phyloP scores from a whole-genome alignment of 495 filamentous ascomycete species.

The Tuber indicum region DNA sequence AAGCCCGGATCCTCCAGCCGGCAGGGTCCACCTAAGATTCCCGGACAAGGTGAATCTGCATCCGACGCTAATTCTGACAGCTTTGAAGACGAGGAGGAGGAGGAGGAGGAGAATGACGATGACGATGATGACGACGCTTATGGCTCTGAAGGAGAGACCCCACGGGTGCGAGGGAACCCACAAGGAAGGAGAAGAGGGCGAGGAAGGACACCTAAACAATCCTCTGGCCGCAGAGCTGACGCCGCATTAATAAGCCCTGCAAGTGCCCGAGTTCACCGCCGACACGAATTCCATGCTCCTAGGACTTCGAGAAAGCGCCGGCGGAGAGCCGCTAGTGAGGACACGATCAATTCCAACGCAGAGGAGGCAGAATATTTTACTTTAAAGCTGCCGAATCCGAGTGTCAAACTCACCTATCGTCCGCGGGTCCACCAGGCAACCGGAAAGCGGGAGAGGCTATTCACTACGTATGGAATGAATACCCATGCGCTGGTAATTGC shows the following conservation, averaged over 20 bases:
- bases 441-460: slow-evolving; percentile 37
- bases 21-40: not conserved
- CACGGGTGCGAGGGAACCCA: not conserved
- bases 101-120: slow-evolving; percentile 4
- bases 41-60: not conserved
- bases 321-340: slow-evolving; percentile 9
- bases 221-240: not conserved
- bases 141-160: not conserved
- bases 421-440: slow-evolving; percentile 38
- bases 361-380: slow-evolving; percentile 7
- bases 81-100: slow-evolving; percentile 7
- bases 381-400: slow-evolving; percentile 28
- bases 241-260: slow-evolving; percentile 3
- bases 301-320: not conserved
- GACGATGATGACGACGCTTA: slow-evolving; percentile 1
- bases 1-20: slow-evolving; percentile 2
- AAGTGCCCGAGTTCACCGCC: slow-evolving; percentile 22
- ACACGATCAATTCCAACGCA: slow-evolving; percentile 11
- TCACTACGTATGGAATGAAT: slow-evolving; percentile 34
- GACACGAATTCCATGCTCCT: slow-evolving; percentile 26
- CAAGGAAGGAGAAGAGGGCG: not conserved
- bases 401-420: slow-evolving; percentile 39
- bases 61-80: not conserved
- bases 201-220: not conserved
- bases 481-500: slow-evolving; percentile 28